Percentiles rank a stretch among this genome's conserved stretches.
These are phyloP conservation scores for Scedosporium dehoogii DNA, from an alignment of 2,329 filamentous ascomycete genomes.

Conservation along the genomic window DNA sequence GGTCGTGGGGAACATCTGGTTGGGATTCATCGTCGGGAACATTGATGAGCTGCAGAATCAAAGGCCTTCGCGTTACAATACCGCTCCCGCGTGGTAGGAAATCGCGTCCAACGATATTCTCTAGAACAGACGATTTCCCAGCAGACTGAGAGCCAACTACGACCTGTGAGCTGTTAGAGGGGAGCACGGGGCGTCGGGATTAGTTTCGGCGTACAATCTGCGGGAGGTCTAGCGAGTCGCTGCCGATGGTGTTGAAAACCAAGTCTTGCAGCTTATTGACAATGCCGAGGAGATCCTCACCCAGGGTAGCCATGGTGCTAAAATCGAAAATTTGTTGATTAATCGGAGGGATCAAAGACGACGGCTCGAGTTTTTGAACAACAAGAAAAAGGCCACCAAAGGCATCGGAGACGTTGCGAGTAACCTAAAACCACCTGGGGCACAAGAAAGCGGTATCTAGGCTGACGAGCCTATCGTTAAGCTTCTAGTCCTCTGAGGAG, in stretches of 20 bases:
- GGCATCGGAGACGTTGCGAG: too few relatives aligned
- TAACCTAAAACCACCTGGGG: too few relatives aligned
- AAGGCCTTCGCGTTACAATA: conserved; percentile 86
- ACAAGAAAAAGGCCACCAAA: neutral
- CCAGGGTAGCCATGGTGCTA: conserved; percentile 74
- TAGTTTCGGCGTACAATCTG: conserved; percentile 68
- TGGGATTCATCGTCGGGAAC: conserved; percentile 67
- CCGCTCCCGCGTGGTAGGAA: conserved; percentile 94
- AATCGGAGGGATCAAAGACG: neutral
- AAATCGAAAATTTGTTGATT: neutral
- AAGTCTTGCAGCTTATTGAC: conserved; percentile 98
- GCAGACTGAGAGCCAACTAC: conserved; percentile 98
- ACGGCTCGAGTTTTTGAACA: neutral
- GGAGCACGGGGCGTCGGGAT: neutral
- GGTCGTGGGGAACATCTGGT: conserved; percentile 53
- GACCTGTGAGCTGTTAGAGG: conserved; percentile 47
- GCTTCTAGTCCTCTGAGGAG: neutral
- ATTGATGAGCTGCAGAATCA: conserved; percentile 98
- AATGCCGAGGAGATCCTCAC: conserved; percentile 87
- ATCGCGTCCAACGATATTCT: conserved; percentile 97
- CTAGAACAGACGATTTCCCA: conserved; percentile 94
- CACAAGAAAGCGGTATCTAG: too few relatives aligned
- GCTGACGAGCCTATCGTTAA: too few relatives aligned
- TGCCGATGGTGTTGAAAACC: conserved; percentile 99
- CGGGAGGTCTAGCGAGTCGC: conserved; percentile 91